Percentiles rank a stretch among this genome's conserved stretches.
Conservation (phyloP, 106 monocot genomes). For the Acanthochlamys bracteata region DNA sequence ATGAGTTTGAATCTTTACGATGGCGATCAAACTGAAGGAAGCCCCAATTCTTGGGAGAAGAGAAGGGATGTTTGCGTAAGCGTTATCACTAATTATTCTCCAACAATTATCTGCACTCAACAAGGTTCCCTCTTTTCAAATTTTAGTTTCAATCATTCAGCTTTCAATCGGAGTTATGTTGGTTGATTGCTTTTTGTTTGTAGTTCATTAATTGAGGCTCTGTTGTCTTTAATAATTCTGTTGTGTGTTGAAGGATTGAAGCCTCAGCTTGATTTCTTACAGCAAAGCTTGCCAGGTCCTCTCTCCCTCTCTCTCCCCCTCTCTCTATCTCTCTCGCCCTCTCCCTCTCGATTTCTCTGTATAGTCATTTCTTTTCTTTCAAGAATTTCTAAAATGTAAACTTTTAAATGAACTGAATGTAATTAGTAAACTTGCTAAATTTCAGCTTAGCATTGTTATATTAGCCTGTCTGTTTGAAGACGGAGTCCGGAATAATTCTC, state of each 20-base stretch:
- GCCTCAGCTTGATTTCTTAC: conserved; percentile 82
- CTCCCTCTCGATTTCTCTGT: not conserved
- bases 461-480: not conserved
- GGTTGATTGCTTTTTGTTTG: conserved; percentile 12
- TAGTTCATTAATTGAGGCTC: not conserved
- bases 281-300: conserved; percentile 81
- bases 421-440: not conserved
- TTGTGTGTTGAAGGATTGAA: conserved; percentile 46
- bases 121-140: conserved; percentile 43
- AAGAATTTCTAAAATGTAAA: not conserved
- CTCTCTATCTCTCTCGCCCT: not conserved
- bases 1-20: conserved; percentile 85
- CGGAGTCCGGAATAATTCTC: no score
- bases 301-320: not conserved
- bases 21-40: conserved; percentile 44
- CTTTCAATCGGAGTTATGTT: conserved; percentile 5
- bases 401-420: not conserved
- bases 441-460: not conserved
- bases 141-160: not conserved
- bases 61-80: conserved; percentile 86
- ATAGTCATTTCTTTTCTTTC: not conserved
- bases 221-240: no score
- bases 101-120: conserved; percentile 90
- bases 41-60: conserved; percentile 89
- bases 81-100: conserved; percentile 89